phyloP scores from a whole-genome alignment of 2,329 filamentous ascomycete species.

The Alternaria infectoria region DNA sequence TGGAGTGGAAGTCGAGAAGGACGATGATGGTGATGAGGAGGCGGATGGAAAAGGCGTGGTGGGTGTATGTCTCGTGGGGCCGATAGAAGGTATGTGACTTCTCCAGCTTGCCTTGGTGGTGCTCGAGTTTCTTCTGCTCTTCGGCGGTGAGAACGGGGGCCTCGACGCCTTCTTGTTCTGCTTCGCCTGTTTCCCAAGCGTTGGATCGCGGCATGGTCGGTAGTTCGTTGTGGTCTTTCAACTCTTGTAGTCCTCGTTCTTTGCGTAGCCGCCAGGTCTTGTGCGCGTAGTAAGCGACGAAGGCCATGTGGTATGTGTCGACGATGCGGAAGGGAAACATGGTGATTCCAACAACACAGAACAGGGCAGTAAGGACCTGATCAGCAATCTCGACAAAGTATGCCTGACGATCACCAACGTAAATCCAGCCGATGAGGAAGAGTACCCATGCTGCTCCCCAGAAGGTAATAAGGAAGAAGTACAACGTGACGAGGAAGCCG shows the following conservation, averaged over 20 bases:
- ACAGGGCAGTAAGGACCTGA: conserved; percentile 65
- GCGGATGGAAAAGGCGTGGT: conserved; percentile 76
- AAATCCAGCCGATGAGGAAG: conserved; percentile 88
- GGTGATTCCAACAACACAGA: conserved; percentile 68
- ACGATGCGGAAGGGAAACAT: conserved; percentile 74
- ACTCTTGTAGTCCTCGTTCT: conserved; percentile 64
- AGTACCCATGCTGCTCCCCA: conserved; percentile 88
- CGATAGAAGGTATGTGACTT: conserved; percentile 89
- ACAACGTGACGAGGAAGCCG: conserved; percentile 82
- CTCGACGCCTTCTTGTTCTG: conserved; percentile 38
- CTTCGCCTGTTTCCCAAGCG: conserved; percentile 50
- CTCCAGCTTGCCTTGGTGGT: conserved; percentile 80
- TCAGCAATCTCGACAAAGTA: conserved; percentile 64
- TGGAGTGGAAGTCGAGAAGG: conserved; percentile 78
- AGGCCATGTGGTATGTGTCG: conserved; percentile 88
- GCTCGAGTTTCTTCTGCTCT: conserved; percentile 72
- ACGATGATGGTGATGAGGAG: conserved; percentile 77
- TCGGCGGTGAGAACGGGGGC: conserved; percentile 66
- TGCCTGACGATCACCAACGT: conserved; percentile 72
- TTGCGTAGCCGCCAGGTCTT: conserved; percentile 69
- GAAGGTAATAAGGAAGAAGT: conserved; percentile 84
- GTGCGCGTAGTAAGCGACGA: conserved; percentile 73
- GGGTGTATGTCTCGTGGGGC: conserved; percentile 84
- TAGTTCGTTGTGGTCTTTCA: conserved; percentile 73
- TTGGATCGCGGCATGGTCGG: conserved; percentile 56